Conservation (phyloP, 2,329 filamentous ascomycete genomes). For the Septoria linicola region DNA sequence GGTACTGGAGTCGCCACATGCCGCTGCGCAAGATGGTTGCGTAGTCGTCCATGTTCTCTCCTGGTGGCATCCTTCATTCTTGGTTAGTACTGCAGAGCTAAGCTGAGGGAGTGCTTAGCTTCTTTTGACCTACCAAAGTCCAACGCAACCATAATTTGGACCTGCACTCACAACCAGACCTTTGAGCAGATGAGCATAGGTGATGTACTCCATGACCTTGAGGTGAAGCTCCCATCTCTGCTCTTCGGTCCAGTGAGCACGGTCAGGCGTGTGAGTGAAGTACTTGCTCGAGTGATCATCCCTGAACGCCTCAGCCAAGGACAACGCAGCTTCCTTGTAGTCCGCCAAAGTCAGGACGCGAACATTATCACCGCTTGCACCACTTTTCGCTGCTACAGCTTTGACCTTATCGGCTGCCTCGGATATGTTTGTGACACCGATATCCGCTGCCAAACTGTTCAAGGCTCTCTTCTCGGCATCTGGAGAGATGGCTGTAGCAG, state of each 20-base stretch:
- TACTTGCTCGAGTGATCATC: constrained; percentile 73
- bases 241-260: constrained; percentile 61
- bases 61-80: constrained; percentile 67
- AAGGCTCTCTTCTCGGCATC: constrained; percentile 40
- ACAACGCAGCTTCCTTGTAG: constrained; percentile 67
- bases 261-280: constrained; percentile 70
- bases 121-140: constrained; percentile 64
- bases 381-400: constrained; percentile 8
- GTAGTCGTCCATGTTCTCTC: constrained; percentile 70
- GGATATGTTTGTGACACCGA: constrained; percentile 15
- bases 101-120: background rate
- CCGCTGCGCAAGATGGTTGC: constrained; percentile 71
- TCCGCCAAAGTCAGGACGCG: constrained; percentile 65
- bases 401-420: constrained; percentile 18
- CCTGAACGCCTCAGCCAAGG: constrained; percentile 75
- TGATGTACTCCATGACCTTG: constrained; percentile 73
- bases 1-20: constrained; percentile 74
- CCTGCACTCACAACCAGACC: constrained; percentile 74
- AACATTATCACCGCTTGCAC: constrained; percentile 51
- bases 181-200: constrained; percentile 71
- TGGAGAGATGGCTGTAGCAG: constrained; percentile 33
- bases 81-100: background rate
- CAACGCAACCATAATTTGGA: constrained; percentile 72
- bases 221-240: constrained; percentile 74
- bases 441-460: constrained; percentile 29